phyloP scores from a whole-genome alignment of 345 rosid genomes.

The Toxicodendron radicans region DNA sequence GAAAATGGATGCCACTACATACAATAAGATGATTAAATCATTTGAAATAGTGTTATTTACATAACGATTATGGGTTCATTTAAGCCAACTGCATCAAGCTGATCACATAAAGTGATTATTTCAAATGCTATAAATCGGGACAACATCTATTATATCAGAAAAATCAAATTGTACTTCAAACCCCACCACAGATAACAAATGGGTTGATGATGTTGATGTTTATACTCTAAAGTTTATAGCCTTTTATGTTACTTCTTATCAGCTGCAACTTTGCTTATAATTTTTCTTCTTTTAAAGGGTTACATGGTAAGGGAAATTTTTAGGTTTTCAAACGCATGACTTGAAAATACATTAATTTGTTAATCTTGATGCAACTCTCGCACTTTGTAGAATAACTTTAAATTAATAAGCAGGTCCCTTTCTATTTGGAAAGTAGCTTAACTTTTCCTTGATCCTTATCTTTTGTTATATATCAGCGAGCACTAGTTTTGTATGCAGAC shows the following conservation, averaged over 20 bases:
- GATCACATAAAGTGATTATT: neutral
- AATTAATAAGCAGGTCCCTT: neutral
- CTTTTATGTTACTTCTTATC: too few species aligned
- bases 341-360: too few species aligned
- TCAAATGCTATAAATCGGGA: neutral
- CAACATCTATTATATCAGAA: too few species aligned
- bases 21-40: neutral
- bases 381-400: neutral
- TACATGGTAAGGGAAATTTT: too few species aligned
- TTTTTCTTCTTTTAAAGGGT: too few species aligned
- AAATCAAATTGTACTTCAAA: too few species aligned
- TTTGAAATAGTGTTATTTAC: too few species aligned
- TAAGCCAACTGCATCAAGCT: neutral
- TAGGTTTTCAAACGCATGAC: too few species aligned
- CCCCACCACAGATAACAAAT: too few species aligned
- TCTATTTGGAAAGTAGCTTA: slow-evolving; percentile 16
- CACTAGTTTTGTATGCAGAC: slow-evolving; percentile 10
- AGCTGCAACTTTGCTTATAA: too few species aligned
- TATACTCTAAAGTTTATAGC: too few species aligned
- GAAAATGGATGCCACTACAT: neutral
- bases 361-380: neutral
- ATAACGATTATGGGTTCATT: neutral
- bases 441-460: neutral
- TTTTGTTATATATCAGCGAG: neutral
- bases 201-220: too few species aligned